These are phyloP conservation scores for Artomyces pyxidatus DNA, from an alignment of 768 basidiomycete species.

Conservation along the genomic window DNA sequence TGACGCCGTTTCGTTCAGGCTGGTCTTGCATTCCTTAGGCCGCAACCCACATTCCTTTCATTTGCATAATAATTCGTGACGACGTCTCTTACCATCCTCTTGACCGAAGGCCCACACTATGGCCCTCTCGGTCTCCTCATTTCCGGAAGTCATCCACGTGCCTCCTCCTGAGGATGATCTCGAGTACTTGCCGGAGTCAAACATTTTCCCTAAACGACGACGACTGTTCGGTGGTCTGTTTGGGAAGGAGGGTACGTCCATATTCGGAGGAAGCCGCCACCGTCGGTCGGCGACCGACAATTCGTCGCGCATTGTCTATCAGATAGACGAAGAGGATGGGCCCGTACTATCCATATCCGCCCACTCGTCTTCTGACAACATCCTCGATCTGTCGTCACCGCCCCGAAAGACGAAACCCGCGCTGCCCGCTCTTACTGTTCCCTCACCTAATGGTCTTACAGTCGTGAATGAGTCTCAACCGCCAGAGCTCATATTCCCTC, in stretches of 20 bases:
- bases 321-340: background rate
- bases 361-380: background rate
- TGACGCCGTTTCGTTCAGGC: background rate
- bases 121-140: conserved; percentile 16
- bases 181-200: background rate
- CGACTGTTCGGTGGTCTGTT: conserved; percentile 3
- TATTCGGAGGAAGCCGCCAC: background rate
- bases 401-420: background rate
- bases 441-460: background rate
- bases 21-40: background rate
- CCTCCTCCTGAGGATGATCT: background rate
- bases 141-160: conserved; percentile 8
- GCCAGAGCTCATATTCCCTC: background rate
- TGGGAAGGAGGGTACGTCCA: background rate
- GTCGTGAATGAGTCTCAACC: background rate
- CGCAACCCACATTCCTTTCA: background rate
- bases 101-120: background rate
- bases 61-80: too few relatives aligned
- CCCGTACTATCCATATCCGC: background rate
- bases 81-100: background rate
- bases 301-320: background rate
- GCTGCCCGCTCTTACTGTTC: background rate
- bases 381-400: background rate
- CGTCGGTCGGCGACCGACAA: background rate
- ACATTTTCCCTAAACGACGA: background rate